These are phyloP conservation scores for Calonectria honghensis DNA, from an alignment of 2,329 filamentous ascomycete genomes.

Conservation along the genomic window DNA sequence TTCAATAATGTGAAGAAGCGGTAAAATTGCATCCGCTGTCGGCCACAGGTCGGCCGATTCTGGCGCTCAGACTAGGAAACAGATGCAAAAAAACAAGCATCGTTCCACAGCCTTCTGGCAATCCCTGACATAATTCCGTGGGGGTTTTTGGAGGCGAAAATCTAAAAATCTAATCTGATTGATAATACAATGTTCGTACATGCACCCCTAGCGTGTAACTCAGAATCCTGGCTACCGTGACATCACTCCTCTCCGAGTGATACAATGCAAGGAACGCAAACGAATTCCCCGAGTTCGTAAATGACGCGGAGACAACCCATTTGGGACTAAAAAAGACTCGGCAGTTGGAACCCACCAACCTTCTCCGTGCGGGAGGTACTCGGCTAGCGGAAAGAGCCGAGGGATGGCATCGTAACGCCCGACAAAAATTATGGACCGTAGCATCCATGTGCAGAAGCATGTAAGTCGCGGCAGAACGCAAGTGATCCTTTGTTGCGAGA, in stretches of 20 bases:
- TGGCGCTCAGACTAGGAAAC: neutral
- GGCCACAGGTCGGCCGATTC: neutral
- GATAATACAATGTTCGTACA: neutral
- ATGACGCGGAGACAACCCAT: constrained; percentile 12
- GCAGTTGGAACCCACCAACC: constrained; percentile 1
- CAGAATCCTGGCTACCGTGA: neutral
- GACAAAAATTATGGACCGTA: neutral
- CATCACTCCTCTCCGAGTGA: neutral
- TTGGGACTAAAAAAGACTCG: neutral
- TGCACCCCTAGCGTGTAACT: neutral
- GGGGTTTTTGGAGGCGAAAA: neutral
- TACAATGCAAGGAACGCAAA: neutral
- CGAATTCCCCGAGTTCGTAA: neutral
- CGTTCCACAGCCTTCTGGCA: neutral
- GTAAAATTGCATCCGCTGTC: neutral
- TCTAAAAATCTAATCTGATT: constrained; percentile 19
- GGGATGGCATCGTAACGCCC: neutral
- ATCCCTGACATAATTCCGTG: constrained; percentile 10
- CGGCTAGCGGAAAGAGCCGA: neutral
- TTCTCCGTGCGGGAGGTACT: neutral
- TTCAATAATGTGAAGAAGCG: neutral
- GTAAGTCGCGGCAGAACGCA: neutral
- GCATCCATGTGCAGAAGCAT: constrained; percentile 2
- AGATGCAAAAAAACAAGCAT: constrained; percentile 4
- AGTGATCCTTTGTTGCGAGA: neutral